These are phyloP conservation scores for Phanerochaete sordida DNA, from an alignment of 768 basidiomycete genomes.

Conservation along the genomic window DNA sequence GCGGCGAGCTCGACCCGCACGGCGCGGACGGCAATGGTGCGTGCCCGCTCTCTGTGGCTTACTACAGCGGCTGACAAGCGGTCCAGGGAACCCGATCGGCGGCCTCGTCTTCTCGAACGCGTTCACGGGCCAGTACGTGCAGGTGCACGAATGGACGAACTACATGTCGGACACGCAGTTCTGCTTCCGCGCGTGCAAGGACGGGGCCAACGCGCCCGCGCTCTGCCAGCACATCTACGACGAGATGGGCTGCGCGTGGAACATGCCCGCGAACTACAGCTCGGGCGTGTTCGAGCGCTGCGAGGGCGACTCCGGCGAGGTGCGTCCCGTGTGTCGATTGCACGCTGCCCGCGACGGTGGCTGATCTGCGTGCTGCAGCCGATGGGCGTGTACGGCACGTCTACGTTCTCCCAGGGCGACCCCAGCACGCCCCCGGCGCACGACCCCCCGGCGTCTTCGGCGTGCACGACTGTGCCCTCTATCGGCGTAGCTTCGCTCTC, in stretches of 20 bases:
- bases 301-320: slow-evolving; percentile 47
- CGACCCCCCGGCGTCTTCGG: slow-evolving; percentile 52
- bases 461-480: slow-evolving; percentile 50
- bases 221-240: slow-evolving; percentile 61
- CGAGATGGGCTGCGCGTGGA: slow-evolving; percentile 56
- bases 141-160: slow-evolving; percentile 76
- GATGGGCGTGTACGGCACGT: slow-evolving; percentile 63
- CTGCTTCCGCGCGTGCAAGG: slow-evolving; percentile 70
- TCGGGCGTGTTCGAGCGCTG: slow-evolving; percentile 41
- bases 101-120: slow-evolving; percentile 73
- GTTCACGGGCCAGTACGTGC: slow-evolving; percentile 47
- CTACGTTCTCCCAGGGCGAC: slow-evolving; percentile 64
- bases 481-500: slow-evolving; percentile 40
- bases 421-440: slow-evolving; percentile 54
- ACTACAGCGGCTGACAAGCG: neutral
- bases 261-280: slow-evolving; percentile 50
- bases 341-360: neutral
- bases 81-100: slow-evolving; percentile 54
- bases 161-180: slow-evolving; percentile 58
- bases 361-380: slow-evolving; percentile 31
- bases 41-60: neutral
- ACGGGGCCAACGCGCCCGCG: slow-evolving; percentile 41
- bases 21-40: slow-evolving; percentile 54
- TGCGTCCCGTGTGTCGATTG: slow-evolving; percentile 15
- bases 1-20: slow-evolving; percentile 69